A percentile compares a stretch with the other conserved stretches of the same genome.
Evolutionary conservation across 805 yeast species (phyloP).

Genomic region (Danielia reshetovae): DNA sequence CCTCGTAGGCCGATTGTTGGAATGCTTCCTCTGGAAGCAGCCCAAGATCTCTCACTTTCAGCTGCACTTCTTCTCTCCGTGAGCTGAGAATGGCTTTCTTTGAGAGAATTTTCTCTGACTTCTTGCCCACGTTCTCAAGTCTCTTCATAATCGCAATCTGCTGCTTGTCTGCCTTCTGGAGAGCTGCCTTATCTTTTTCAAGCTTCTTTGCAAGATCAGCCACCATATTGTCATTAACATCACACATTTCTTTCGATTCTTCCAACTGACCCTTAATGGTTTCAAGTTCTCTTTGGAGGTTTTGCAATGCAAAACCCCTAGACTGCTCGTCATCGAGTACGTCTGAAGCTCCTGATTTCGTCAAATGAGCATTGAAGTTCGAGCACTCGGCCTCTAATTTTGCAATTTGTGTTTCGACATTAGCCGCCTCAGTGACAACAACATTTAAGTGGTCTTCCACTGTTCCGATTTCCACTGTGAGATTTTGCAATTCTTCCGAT

Average conservation of each 20-base stretch:
- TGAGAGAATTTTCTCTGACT: constrained; percentile 60
- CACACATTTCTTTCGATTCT: constrained; percentile 21
- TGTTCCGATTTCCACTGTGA: constrained; percentile 33
- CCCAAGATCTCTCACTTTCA: constrained; percentile 79
- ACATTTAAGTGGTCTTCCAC: constrained; percentile 39
- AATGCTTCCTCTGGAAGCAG: constrained; percentile 85
- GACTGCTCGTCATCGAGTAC: not conserved
- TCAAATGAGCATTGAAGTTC: constrained; percentile 4
- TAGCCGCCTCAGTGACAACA: constrained; percentile 36
- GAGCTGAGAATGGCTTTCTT: constrained; percentile 55
- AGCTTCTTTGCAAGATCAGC: constrained; percentile 20
- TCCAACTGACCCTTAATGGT: constrained; percentile 19
- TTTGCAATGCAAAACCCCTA: constrained; percentile 23
- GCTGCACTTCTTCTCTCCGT: constrained; percentile 69
- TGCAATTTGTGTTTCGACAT: constrained; percentile 42
- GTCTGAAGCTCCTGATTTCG: constrained; percentile 5
- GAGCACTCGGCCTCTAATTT: constrained; percentile 7
- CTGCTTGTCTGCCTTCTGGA: constrained; percentile 51
- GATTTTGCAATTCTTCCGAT: constrained; percentile 29
- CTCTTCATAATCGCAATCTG: constrained; percentile 52
- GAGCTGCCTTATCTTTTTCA: constrained; percentile 31
- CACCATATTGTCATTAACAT: constrained; percentile 25
- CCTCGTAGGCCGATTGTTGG: constrained; percentile 35
- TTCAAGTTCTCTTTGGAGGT: constrained; percentile 23
- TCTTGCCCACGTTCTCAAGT: constrained; percentile 58